These are phyloP conservation scores for Pichia sp. DNA, from an alignment of 1,139 yeast species.

Conservation along the genomic window DNA sequence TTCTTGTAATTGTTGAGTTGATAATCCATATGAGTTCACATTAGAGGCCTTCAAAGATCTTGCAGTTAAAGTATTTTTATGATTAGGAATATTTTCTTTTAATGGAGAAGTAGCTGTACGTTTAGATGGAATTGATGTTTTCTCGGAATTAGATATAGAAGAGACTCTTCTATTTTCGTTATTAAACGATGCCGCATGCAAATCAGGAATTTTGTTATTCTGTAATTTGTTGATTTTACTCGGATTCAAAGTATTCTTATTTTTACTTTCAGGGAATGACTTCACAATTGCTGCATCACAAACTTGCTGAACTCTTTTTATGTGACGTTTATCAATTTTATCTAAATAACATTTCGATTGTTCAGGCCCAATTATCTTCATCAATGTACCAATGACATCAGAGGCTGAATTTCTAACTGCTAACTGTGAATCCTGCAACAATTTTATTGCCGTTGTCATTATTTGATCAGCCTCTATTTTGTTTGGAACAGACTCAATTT, in stretches of 20 bases:
- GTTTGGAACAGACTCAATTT: conserved; percentile 42
- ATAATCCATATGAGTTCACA: conserved; percentile 18
- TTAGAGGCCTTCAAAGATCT: conserved; percentile 28
- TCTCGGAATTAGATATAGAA: too few species aligned
- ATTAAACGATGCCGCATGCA: background rate
- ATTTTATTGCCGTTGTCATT: conserved; percentile 49
- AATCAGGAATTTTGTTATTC: background rate
- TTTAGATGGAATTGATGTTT: conserved; percentile 47
- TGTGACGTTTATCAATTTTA: conserved; percentile 64
- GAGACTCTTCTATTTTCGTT: background rate
- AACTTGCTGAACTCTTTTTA: conserved; percentile 54
- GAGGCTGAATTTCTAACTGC: conserved; percentile 78
- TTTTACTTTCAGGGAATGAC: background rate
- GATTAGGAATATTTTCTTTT: conserved; percentile 33
- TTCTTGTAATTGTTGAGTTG: conserved; percentile 39
- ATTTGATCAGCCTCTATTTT: conserved; percentile 50
- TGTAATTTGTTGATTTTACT: background rate
- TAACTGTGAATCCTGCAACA: conserved; percentile 76
- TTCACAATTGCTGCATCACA: conserved; percentile 50
- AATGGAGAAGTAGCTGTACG: conserved; percentile 64
- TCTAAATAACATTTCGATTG: conserved; percentile 56
- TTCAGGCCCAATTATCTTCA: conserved; percentile 76
- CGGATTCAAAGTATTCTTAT: background rate
- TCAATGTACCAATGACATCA: conserved; percentile 71
- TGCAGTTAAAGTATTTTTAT: conserved; percentile 27